Conservation (phyloP, 192 early-diverging fungal species). For the Coemansia sp. region DNA sequence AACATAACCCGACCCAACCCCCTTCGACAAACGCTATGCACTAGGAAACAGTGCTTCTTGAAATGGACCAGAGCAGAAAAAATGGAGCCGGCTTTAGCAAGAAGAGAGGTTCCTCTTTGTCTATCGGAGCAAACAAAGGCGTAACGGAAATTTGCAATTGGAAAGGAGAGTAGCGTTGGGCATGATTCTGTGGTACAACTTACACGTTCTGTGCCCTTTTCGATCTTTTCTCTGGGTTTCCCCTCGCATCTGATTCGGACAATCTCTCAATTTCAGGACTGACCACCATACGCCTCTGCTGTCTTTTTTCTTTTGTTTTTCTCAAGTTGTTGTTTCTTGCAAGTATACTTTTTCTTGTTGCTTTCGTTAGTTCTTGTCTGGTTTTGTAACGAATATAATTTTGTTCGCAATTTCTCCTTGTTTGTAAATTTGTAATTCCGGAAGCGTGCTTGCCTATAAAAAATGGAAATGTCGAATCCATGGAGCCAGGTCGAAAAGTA, state of each 20-base stretch:
- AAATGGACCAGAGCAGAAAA: background rate
- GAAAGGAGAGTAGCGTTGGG: too few relatives aligned
- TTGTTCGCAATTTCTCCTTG: background rate
- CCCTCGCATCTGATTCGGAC: too few relatives aligned
- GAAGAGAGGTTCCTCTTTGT: background rate
- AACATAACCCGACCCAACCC: constrained; percentile 8
- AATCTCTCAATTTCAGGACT: too few relatives aligned
- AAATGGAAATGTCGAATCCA: background rate
- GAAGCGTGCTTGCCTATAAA: background rate
- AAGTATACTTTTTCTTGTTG: background rate
- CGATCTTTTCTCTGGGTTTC: too few relatives aligned
- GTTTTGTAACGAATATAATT: background rate
- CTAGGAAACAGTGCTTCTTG: background rate
- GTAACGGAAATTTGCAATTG: too few relatives aligned
- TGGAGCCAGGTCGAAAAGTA: constrained; percentile 24
- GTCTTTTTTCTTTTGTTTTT: background rate
- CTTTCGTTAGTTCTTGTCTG: constrained; percentile 7
- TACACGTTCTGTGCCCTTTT: too few relatives aligned
- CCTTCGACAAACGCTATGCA: background rate
- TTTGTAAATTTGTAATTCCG: background rate
- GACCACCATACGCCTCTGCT: background rate
- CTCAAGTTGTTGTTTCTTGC: background rate
- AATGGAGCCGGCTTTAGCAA: background rate
- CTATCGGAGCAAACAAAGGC: too few relatives aligned
- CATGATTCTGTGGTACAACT: too few relatives aligned